These are phyloP conservation scores for Buddleja alternifolia DNA, from an alignment of 257 asterid species.

Conservation along the genomic window DNA sequence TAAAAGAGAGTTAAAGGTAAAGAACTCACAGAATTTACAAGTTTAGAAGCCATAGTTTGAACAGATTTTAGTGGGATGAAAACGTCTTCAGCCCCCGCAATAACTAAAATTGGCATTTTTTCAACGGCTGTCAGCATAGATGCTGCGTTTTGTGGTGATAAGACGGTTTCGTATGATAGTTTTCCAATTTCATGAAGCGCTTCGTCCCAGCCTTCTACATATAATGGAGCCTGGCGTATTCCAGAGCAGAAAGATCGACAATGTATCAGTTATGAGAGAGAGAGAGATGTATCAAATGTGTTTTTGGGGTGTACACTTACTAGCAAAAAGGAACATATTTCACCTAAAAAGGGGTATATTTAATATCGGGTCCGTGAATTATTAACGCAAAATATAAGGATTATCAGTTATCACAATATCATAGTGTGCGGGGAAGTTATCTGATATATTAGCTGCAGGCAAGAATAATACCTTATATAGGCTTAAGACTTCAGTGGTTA, in stretches of 20 bases:
- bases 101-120: slow-evolving; percentile 59
- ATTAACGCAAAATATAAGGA: slow-evolving; percentile 5
- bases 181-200: slow-evolving; percentile 74
- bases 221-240: slow-evolving; percentile 54
- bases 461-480: slow-evolving; percentile 79
- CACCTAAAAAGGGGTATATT: slow-evolving; percentile 1
- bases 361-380: neutral
- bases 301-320: too few relatives aligned
- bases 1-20: neutral
- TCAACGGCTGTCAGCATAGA: slow-evolving; percentile 64
- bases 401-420: neutral
- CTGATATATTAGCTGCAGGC: neutral
- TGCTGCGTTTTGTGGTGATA: slow-evolving; percentile 49
- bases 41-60: slow-evolving; percentile 67
- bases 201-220: slow-evolving; percentile 74
- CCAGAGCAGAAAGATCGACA: slow-evolving; percentile 26
- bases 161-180: slow-evolving; percentile 58
- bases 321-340: neutral
- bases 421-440: neutral
- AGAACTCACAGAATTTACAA: slow-evolving; percentile 67
- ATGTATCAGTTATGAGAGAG: too few relatives aligned
- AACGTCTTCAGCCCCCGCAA: slow-evolving; percentile 72
- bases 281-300: too few relatives aligned
- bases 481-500: slow-evolving; percentile 73
- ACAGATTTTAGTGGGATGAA: slow-evolving; percentile 62